Evolutionary conservation across 257 asterid genomes (phyloP).

Genomic region (Eucommia ulmoides): DNA sequence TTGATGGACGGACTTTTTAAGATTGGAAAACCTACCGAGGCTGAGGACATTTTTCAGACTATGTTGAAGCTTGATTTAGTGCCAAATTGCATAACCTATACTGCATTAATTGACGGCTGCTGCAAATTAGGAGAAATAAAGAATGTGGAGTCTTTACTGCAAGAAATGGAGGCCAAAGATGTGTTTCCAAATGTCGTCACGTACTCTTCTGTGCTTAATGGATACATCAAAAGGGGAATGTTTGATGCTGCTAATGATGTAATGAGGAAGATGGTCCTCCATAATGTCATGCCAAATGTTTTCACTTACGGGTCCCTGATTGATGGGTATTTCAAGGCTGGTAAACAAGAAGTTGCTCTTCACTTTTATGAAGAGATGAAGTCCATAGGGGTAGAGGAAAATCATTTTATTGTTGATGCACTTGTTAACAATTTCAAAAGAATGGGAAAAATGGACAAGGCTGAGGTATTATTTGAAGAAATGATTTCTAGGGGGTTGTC

Average conservation of each 20-base stretch:
- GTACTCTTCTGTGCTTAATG: constrained; percentile 56
- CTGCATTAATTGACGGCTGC: constrained; percentile 58
- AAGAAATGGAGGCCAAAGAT: constrained; percentile 45
- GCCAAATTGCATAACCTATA: constrained; percentile 51
- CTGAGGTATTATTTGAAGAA: constrained; percentile 40
- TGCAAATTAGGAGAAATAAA: constrained; percentile 60
- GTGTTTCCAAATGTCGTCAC: constrained; percentile 55
- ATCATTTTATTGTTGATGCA: constrained; percentile 45
- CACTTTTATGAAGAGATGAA: constrained; percentile 62
- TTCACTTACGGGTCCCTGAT: constrained; percentile 43
- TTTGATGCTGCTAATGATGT: constrained; percentile 45
- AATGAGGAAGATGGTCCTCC: constrained; percentile 39
- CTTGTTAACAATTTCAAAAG: constrained; percentile 52
- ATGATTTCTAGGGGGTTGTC: constrained; percentile 37
- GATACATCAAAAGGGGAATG: constrained; percentile 59
- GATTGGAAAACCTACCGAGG: constrained; percentile 54
- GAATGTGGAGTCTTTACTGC: constrained; percentile 41
- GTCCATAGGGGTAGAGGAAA: constrained; percentile 42
- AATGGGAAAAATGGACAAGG: constrained; percentile 51
- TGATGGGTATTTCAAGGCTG: constrained; percentile 70
- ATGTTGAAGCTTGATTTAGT: constrained; percentile 32
- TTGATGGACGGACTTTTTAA: constrained; percentile 74
- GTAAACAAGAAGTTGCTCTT: constrained; percentile 41
- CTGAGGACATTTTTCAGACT: constrained; percentile 36
- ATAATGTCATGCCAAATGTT: constrained; percentile 49